A percentile compares a stretch with the other conserved stretches of the same genome.
Evolutionary conservation across 2,329 filamentous ascomycete species (phyloP).

Genomic region (Microsporum audouinii): DNA sequence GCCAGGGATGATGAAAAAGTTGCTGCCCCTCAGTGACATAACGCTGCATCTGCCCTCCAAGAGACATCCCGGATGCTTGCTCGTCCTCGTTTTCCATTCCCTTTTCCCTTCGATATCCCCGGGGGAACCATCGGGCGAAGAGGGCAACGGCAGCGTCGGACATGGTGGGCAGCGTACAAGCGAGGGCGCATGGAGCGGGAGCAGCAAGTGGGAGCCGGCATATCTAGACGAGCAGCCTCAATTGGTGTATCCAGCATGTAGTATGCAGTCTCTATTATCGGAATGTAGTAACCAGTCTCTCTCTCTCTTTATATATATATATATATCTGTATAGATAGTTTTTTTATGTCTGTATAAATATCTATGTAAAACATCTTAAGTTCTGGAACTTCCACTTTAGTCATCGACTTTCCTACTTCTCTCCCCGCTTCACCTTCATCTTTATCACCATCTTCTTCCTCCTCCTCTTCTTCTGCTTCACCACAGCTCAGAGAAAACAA

Average conservation of each 20-base stretch:
- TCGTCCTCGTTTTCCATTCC: not conserved
- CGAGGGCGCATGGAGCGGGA: not conserved
- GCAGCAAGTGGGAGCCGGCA: not conserved
- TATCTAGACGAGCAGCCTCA: not conserved
- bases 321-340: too few species aligned
- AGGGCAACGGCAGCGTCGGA: not conserved
- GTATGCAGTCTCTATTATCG: not conserved
- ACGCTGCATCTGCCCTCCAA: not conserved
- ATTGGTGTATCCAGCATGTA: not conserved
- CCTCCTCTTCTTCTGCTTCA: conserved; percentile 18
- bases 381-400: not conserved
- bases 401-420: not conserved
- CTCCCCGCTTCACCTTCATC: not conserved
- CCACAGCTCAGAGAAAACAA: conserved; percentile 12
- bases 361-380: not conserved
- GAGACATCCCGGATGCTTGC: not conserved
- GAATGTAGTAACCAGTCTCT: too few species aligned
- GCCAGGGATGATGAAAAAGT: not conserved
- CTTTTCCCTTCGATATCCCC: not conserved
- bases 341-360: too few species aligned
- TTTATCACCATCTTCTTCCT: not conserved
- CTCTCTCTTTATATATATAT: too few species aligned
- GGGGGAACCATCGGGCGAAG: not conserved
- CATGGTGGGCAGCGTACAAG: not conserved
- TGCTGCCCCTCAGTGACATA: not conserved